A percentile compares a stretch with the other conserved stretches of the same genome.
Evolutionary conservation across 805 yeast genomes (phyloP).

Genomic region (Metschnikowia colocasiae): DNA sequence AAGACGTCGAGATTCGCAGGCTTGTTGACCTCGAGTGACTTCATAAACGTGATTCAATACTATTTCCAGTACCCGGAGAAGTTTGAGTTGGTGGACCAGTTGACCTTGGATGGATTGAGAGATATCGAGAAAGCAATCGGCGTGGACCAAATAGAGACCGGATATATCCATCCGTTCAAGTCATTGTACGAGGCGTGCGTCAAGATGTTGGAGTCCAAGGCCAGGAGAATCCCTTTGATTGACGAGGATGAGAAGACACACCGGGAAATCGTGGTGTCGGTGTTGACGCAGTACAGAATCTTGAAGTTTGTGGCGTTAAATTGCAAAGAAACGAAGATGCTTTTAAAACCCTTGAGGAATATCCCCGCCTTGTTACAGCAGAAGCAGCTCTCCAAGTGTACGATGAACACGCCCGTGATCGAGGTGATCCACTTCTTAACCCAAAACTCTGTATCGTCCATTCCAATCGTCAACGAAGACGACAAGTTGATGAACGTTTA

Average conservation of each 20-base stretch:
- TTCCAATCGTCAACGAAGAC: conserved; percentile 85
- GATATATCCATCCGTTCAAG: conserved; percentile 85
- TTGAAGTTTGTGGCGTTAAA: conserved; percentile 92
- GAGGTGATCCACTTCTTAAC: conserved; percentile 85
- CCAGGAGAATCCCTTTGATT: conserved; percentile 90
- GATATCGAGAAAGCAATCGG: conserved; percentile 87
- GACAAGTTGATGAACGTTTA: conserved; percentile 75
- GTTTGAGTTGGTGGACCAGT: conserved; percentile 79
- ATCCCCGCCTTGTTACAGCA: conserved; percentile 59
- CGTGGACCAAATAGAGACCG: conserved; percentile 79
- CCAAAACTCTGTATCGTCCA: conserved; percentile 78
- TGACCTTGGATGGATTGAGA: conserved; percentile 78
- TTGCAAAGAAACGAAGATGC: conserved; percentile 87
- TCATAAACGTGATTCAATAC: conserved; percentile 91
- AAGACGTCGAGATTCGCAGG: conserved; percentile 90
- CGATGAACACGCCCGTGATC: conserved; percentile 87
- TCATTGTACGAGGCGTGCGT: conserved; percentile 90
- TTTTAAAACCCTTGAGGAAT: conserved; percentile 70
- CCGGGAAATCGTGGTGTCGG: conserved; percentile 92
- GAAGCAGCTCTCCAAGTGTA: conserved; percentile 65
- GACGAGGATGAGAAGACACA: conserved; percentile 91
- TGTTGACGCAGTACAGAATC: conserved; percentile 92
- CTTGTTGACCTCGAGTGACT: conserved; percentile 84
- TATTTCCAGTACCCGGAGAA: conserved; percentile 86
- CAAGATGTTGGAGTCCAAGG: conserved; percentile 81